phyloP scores from a whole-genome alignment of 495 filamentous ascomycete species.

The Penicillium canescens region DNA sequence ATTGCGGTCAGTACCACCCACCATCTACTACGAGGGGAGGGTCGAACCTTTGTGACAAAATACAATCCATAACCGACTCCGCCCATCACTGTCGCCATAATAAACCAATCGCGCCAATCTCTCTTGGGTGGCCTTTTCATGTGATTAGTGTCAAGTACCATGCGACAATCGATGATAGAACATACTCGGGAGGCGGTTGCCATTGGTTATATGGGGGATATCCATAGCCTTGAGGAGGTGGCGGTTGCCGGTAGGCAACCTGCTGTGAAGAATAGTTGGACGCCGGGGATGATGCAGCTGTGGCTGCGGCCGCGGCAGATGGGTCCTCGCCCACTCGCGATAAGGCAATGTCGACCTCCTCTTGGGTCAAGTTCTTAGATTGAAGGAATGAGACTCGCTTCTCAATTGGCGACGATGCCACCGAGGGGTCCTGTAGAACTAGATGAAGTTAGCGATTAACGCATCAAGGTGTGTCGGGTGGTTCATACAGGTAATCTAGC shows the following conservation, averaged over 20 bases:
- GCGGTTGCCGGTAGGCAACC: slow-evolving; percentile 50
- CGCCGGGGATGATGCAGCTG: slow-evolving; percentile 33
- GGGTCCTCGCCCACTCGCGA: slow-evolving; percentile 65
- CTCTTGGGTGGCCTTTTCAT: slow-evolving; percentile 59
- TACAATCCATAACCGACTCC: slow-evolving; percentile 87
- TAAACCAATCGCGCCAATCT: slow-evolving; percentile 99
- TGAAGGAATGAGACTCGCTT: slow-evolving; percentile 90
- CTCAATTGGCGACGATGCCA: slow-evolving; percentile 86
- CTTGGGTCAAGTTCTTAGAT: slow-evolving; percentile 95
- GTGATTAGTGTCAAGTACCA: slow-evolving; percentile 14
- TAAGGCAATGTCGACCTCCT: slow-evolving; percentile 86
- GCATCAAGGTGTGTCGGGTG: slow-evolving; percentile 10
- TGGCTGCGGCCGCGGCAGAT: slow-evolving; percentile 31
- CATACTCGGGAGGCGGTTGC: slow-evolving; percentile 66
- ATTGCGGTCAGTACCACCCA: slow-evolving; percentile 10
- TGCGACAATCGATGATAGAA: neutral
- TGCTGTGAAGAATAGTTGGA: slow-evolving; percentile 52
- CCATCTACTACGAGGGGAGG: neutral
- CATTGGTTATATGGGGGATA: slow-evolving; percentile 69
- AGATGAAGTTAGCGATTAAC: slow-evolving; percentile 21
- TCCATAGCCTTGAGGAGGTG: slow-evolving; percentile 66
- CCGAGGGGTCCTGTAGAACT: slow-evolving; percentile 94
- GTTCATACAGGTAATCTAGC: slow-evolving; percentile 42
- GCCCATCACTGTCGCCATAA: slow-evolving; percentile 89
- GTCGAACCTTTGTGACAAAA: slow-evolving; percentile 71